These are phyloP conservation scores for Kodamaea arcana DNA, from an alignment of 1,139 yeast species.

Conservation along the genomic window DNA sequence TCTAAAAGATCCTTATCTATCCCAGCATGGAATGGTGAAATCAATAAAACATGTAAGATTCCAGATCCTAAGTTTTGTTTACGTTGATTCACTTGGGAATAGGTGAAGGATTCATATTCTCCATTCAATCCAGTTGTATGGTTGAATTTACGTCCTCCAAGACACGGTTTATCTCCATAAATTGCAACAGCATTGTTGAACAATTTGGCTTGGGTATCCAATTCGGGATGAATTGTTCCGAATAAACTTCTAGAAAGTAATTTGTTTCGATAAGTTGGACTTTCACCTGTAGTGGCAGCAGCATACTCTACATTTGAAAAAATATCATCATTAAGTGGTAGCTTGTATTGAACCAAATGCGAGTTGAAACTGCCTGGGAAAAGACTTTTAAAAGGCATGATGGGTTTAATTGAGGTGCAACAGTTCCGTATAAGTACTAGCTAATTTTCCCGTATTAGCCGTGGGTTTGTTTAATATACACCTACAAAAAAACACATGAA, in stretches of 20 bases:
- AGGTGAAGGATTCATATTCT: conserved; percentile 16
- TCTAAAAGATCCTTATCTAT: conserved; percentile 11
- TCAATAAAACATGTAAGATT: conserved; percentile 24
- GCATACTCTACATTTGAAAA: conserved; percentile 3
- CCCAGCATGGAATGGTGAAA: conserved; percentile 25
- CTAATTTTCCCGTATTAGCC: neutral
- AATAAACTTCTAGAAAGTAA: conserved; percentile 3
- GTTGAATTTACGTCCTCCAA: conserved; percentile 30
- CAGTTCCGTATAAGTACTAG: neutral
- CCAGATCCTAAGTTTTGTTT: conserved; percentile 31
- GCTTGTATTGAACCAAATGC: conserved; percentile 3
- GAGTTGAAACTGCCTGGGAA: conserved; percentile 5
- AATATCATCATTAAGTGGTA: conserved; percentile 5
- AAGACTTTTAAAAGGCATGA: conserved; percentile 5
- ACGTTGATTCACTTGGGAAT: conserved; percentile 18
- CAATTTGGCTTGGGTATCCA: conserved; percentile 27
- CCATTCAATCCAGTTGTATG: conserved; percentile 22
- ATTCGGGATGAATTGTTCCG: conserved; percentile 14
- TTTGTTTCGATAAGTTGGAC: conserved; percentile 6
- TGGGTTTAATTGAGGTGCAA: conserved; percentile 1
- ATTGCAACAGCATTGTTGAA: conserved; percentile 21
- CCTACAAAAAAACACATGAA: neutral
- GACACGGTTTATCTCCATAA: conserved; percentile 22
- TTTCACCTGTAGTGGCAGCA: conserved; percentile 2
- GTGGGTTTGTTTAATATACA: no score